Evolutionary conservation across 1,139 yeast genomes (phyloP).

Genomic region (Geotrichum candidum): DNA sequence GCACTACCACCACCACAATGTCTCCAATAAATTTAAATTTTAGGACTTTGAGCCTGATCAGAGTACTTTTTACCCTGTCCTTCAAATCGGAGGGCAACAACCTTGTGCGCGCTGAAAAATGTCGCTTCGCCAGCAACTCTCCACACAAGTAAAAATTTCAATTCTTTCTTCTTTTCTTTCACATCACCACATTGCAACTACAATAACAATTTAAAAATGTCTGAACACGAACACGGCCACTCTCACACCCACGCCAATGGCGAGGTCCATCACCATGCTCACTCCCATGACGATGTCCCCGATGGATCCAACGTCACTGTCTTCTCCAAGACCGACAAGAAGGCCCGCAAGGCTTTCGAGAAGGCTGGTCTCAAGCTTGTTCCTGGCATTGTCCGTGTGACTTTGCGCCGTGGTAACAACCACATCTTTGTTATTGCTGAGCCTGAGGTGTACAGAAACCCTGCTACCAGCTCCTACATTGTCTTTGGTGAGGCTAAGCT

Average conservation of each 20-base stretch:
- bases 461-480: constrained; percentile 59
- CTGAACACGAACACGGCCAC: constrained; percentile 21
- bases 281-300: constrained; percentile 33
- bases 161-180: neutral
- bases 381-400: constrained; percentile 90
- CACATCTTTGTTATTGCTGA: constrained; percentile 83
- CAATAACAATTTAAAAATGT: neutral
- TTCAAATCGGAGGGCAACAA: neutral
- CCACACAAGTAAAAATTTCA: neutral
- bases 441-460: constrained; percentile 92
- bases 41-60: too few species aligned
- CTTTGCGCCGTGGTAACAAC: constrained; percentile 92
- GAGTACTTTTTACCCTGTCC: too few species aligned
- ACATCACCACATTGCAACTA: neutral
- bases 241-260: constrained; percentile 24
- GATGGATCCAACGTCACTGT: constrained; percentile 64
- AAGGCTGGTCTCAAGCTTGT: constrained; percentile 88
- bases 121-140: neutral
- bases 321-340: constrained; percentile 87
- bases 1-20: too few species aligned
- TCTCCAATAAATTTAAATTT: too few species aligned
- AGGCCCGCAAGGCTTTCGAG: constrained; percentile 87
- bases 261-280: constrained; percentile 23
- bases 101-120: neutral
- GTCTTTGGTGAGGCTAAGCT: constrained; percentile 98